A percentile compares a stretch with the other conserved stretches of the same genome.
These are phyloP conservation scores for Calonectria pseudoturangicola DNA, from an alignment of 2,329 filamentous ascomycete genomes.

Conservation along the genomic window DNA sequence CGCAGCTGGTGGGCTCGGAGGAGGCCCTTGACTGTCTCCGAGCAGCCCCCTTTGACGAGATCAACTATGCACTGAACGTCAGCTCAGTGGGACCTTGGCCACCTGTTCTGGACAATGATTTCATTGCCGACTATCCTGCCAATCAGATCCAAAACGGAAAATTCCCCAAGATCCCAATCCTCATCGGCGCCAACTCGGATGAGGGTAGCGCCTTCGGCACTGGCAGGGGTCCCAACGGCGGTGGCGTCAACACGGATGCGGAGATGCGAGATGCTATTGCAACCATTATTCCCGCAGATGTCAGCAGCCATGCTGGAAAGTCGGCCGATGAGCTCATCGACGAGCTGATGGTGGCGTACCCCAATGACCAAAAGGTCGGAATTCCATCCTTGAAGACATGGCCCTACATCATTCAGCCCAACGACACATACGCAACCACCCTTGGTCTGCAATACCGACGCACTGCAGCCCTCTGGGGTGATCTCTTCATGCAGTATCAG, in stretches of 20 bases:
- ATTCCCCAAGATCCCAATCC: slow-evolving; percentile 60
- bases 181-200: slow-evolving; percentile 61
- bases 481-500: slow-evolving; percentile 52
- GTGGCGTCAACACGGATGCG: slow-evolving; percentile 54
- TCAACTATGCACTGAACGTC: slow-evolving; percentile 48
- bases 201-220: slow-evolving; percentile 54
- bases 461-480: slow-evolving; percentile 55
- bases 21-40: slow-evolving; percentile 56
- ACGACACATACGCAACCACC: slow-evolving; percentile 49
- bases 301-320: slow-evolving; percentile 47
- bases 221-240: slow-evolving; percentile 44
- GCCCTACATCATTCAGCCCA: slow-evolving; percentile 56
- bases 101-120: slow-evolving; percentile 61
- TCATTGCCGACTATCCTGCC: slow-evolving; percentile 57
- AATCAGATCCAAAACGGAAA: slow-evolving; percentile 56
- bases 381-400: slow-evolving; percentile 59
- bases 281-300: slow-evolving; percentile 35
- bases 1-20: slow-evolving; percentile 45
- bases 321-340: slow-evolving; percentile 48
- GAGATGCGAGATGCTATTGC: slow-evolving; percentile 51
- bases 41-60: slow-evolving; percentile 53
- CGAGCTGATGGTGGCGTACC: slow-evolving; percentile 54
- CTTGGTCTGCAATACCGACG: slow-evolving; percentile 58
- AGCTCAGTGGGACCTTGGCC: slow-evolving; percentile 41
- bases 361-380: slow-evolving; percentile 58